These are phyloP conservation scores for Rhodotorula mucilaginosa DNA, from an alignment of 1,284 basidiomycete genomes.

Conservation along the genomic window DNA sequence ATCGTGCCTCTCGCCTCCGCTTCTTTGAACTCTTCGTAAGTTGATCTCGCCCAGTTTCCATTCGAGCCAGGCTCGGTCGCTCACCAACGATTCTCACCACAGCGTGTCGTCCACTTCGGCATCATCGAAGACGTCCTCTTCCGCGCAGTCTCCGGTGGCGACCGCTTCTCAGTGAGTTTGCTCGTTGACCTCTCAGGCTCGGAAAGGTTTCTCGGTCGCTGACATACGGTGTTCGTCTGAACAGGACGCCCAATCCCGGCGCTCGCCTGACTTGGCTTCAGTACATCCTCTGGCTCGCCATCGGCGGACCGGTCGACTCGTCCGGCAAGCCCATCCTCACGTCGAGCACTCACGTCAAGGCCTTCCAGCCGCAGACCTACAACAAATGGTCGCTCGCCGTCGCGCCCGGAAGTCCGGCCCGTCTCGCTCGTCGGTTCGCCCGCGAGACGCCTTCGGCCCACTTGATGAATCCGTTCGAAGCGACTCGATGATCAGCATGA, in stretches of 20 bases:
- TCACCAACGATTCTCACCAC: not conserved
- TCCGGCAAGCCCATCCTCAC: not conserved
- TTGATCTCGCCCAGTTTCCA: no score
- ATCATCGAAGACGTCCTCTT: not conserved
- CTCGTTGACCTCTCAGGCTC: no score
- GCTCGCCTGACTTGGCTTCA: not conserved
- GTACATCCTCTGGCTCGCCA: not conserved
- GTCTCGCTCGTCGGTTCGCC: not conserved
- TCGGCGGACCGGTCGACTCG: not conserved
- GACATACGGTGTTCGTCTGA: not conserved
- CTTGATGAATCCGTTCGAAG: not conserved
- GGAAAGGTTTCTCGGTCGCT: not conserved
- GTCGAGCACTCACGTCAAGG: not conserved
- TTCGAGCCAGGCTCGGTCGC: no score
- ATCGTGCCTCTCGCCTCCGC: not conserved
- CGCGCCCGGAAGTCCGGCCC: not conserved
- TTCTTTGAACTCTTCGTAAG: not conserved
- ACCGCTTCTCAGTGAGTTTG: no score
- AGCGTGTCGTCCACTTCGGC: not conserved
- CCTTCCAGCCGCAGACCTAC: not conserved
- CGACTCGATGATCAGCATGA: not conserved
- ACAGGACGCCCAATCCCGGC: not conserved
- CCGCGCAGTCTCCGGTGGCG: not conserved
- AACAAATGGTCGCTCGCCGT: not conserved
- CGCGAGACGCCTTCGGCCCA: not conserved